A percentile compares a stretch with the other conserved stretches of the same genome.
Evolutionary conservation across 352 stramenopile species (phyloP).

Genomic region (Globisporangium paddicum): DNA sequence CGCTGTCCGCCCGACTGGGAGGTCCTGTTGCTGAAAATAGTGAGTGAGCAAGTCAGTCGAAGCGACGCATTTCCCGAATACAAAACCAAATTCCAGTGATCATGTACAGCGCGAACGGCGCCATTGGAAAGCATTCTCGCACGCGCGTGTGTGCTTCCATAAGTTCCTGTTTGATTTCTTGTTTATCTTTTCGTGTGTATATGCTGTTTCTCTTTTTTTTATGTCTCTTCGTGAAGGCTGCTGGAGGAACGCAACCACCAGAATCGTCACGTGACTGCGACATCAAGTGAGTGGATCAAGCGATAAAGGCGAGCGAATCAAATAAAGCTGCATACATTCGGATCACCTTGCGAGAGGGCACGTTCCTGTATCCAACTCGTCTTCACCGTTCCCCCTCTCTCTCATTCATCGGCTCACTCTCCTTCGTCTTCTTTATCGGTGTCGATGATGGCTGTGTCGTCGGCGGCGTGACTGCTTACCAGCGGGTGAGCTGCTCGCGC

Average conservation of each 20-base stretch:
- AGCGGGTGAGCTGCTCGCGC: constrained; percentile 75
- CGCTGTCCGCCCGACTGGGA: too few relatives aligned
- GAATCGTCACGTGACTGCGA: too few relatives aligned
- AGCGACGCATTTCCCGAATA: neutral
- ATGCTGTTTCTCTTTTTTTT: constrained; percentile 2
- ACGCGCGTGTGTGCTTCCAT: too few relatives aligned
- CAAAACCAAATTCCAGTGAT: too few relatives aligned
- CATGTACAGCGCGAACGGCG: too few relatives aligned
- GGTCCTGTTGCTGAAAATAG: constrained; percentile 6
- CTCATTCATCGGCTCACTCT: constrained; percentile 1
- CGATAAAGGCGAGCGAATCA: neutral
- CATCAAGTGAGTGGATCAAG: too few relatives aligned
- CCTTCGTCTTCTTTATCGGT: constrained; percentile 6
- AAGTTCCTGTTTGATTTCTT: neutral
- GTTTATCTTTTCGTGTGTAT: constrained; percentile 1
- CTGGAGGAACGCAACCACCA: neutral
- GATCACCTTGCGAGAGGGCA: neutral
- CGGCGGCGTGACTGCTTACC: constrained; percentile 36
- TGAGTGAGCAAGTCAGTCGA: neutral
- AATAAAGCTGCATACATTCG: constrained; percentile 3
- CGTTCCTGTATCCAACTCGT: constrained; percentile 1
- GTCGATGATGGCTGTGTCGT: neutral
- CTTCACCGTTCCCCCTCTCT: neutral
- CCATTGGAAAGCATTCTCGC: too few relatives aligned
- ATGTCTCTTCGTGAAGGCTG: neutral